phyloP scores from a whole-genome alignment of 1,284 basidiomycete genomes.

The Apiotrichum montevideense region DNA sequence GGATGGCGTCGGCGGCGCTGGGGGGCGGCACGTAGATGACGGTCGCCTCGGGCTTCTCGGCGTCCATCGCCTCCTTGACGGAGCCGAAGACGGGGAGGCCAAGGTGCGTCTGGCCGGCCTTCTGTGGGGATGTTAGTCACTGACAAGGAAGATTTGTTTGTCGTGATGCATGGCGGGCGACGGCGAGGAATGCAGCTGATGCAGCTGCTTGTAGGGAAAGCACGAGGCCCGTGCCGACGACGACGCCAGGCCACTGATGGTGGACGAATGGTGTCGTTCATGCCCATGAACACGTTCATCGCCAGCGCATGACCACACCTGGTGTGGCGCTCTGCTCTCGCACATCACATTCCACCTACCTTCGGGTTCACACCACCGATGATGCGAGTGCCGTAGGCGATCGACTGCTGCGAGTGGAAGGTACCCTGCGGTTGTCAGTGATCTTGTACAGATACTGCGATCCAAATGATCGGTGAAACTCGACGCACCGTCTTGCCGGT shows the following conservation, averaged over 20 bases:
- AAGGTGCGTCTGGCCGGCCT: constrained; percentile 91
- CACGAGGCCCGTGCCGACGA: too few species aligned
- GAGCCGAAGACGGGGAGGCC: constrained; percentile 91
- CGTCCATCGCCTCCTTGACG: constrained; percentile 82
- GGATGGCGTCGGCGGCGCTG: constrained; percentile 85
- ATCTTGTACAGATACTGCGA: neutral
- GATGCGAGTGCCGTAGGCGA: constrained; percentile 87
- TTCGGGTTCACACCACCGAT: constrained; percentile 97
- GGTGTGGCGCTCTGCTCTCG: too few species aligned
- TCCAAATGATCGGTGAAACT: constrained; percentile 11
- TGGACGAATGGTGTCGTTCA: too few species aligned
- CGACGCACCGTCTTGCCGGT: constrained; percentile 89
- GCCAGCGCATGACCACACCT: too few species aligned
- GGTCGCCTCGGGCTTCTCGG: constrained; percentile 80
- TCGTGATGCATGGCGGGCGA: neutral
- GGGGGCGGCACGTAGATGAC: constrained; percentile 95
- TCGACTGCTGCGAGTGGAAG: constrained; percentile 91
- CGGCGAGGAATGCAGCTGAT: too few species aligned
- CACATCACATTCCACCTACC: constrained; percentile 19
- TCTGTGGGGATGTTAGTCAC: constrained; percentile 46
- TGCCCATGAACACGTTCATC: too few species aligned
- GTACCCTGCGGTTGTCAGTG: constrained; percentile 61
- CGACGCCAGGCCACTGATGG: too few species aligned
- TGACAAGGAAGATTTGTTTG: neutral
- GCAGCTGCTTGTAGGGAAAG: too few species aligned